Evolutionary conservation across 148 eudicot species (phyloP), one percentile per base, ranked within the genome.

Genomic region (Bassia scoparia): DNA sequence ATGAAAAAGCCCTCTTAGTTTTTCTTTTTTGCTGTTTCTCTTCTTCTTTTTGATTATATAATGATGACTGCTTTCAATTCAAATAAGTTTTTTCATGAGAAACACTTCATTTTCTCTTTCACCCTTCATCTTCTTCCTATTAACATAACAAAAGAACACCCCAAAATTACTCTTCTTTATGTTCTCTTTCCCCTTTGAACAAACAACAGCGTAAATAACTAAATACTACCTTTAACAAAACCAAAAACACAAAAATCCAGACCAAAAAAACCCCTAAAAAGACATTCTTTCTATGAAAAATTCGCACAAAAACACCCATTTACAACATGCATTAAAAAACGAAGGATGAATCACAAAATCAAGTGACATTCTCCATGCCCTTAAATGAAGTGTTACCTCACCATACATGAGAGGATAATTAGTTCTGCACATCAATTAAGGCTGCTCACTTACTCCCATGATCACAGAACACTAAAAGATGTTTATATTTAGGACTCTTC

Each of bases 321-420:
- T 27, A 18, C 35, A n/a, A 59, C 61, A 71, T 74, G 79, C 77
- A 79, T 44, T 53, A 68, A 64, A n/a, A 30, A 65, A 41, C 26
- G 23, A 52, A 58, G 35, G 58, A 69, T 50, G 71, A 61, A 23
- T 75, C n/a, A 52, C 67, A 55, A 52, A 76, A 61, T 62, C 64
- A 21, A 48, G 65, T 43, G 23, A 38, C 75, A 64, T 68, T 78
- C 80, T 83, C n/a, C 90, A 87, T 83, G 83, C 86, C 86, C 85
- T 87, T 83, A 81, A 81, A 83, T 87, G 88, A 81, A 69, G 78
- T 55, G 72, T 24, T 24, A n/a, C n/a, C n/a, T n/a, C n/a, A n/a
- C n/a, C n/a, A n/a, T n/a, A 41, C 46, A 41, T 41, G 1, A 23
- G 16, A n/a, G n/a, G n/a, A 50, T 16, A 35, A n/a, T n/a, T n/a